Conservation (phyloP, 148 eudicot genomes). For the Silene conica region DNA sequence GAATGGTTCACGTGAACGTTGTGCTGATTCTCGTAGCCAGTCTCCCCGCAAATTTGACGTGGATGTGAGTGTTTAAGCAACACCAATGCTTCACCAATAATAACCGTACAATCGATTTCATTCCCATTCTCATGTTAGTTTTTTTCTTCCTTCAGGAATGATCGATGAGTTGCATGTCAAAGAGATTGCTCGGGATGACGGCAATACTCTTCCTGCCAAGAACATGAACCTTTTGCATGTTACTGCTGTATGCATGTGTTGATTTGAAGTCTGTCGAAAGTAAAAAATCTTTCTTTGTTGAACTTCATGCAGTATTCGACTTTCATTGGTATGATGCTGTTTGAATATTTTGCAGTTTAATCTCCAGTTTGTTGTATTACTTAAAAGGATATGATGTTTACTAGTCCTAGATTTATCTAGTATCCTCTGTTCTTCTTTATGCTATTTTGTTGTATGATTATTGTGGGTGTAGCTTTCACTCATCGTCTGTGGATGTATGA, state of each 20-base stretch:
- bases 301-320: conserved; percentile 33
- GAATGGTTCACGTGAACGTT: conserved; percentile 32
- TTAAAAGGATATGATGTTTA: too few relatives aligned
- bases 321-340: conserved; percentile 38
- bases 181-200: conserved; percentile 3
- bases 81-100: not conserved
- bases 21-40: conserved; percentile 68
- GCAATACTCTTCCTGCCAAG: conserved; percentile 7
- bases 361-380: conserved; percentile 18
- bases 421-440: too few relatives aligned
- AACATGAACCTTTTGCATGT: conserved; percentile 22
- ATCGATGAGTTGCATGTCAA: not conserved
- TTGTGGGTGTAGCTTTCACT: too few relatives aligned
- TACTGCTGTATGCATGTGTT: conserved; percentile 22
- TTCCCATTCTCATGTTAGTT: not conserved
- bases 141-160: conserved; percentile 39
- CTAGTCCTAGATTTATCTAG: too few relatives aligned
- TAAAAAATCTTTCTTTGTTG: conserved; percentile 29
- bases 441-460: too few relatives aligned
- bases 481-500: too few relatives aligned
- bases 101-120: not conserved
- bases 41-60: conserved; percentile 77
- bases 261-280: conserved; percentile 25
- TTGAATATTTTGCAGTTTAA: conserved; percentile 11
- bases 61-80: conserved; percentile 50